A percentile compares a stretch with the other conserved stretches of the same genome.
Evolutionary conservation across 2,329 filamentous ascomycete genomes (phyloP).

Genomic region (Zymoseptoria crescenta): DNA sequence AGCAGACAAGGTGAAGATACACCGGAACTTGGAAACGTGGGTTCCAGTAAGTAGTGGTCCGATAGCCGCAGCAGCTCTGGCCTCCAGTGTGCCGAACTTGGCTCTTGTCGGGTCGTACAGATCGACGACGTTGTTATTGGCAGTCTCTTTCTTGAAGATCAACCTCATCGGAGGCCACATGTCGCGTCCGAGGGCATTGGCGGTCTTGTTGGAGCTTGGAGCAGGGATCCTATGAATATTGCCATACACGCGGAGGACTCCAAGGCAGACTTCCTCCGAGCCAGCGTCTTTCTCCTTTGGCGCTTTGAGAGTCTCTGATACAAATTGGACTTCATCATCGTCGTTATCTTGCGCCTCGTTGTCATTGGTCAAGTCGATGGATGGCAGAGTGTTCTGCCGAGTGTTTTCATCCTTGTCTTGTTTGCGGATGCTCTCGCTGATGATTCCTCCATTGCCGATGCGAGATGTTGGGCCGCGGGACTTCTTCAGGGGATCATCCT

Average conservation of each 20-base stretch:
- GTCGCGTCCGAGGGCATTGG: slow-evolving; percentile 6
- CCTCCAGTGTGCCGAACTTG: slow-evolving; percentile 70
- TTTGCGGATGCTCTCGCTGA: slow-evolving; percentile 61
- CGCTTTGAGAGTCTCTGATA: slow-evolving; percentile 4
- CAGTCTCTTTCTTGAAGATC: slow-evolving; percentile 46
- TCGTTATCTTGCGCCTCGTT: slow-evolving; percentile 19
- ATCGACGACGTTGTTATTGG: slow-evolving; percentile 51
- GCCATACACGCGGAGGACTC: slow-evolving; percentile 15
- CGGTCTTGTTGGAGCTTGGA: slow-evolving; percentile 3
- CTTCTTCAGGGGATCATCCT: slow-evolving; percentile 31
- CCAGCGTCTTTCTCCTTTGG: neutral
- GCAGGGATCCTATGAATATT: slow-evolving; percentile 19
- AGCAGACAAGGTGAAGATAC: slow-evolving; percentile 62
- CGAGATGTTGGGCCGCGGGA: slow-evolving; percentile 39
- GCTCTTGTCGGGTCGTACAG: slow-evolving; percentile 64
- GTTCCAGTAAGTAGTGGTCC: slow-evolving; percentile 63
- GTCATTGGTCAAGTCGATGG: slow-evolving; percentile 48
- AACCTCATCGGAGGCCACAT: slow-evolving; percentile 70
- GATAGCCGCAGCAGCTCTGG: slow-evolving; percentile 58
- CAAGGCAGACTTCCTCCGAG: slow-evolving; percentile 24
- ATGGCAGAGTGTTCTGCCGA: slow-evolving; percentile 17
- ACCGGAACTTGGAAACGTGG: slow-evolving; percentile 53
- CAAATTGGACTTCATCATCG: slow-evolving; percentile 16
- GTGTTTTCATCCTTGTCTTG: slow-evolving; percentile 42
- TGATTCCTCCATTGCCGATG: slow-evolving; percentile 46